These are phyloP conservation scores for Pyrenophora teres DNA, from an alignment of 2,329 filamentous ascomycete species.

Conservation along the genomic window DNA sequence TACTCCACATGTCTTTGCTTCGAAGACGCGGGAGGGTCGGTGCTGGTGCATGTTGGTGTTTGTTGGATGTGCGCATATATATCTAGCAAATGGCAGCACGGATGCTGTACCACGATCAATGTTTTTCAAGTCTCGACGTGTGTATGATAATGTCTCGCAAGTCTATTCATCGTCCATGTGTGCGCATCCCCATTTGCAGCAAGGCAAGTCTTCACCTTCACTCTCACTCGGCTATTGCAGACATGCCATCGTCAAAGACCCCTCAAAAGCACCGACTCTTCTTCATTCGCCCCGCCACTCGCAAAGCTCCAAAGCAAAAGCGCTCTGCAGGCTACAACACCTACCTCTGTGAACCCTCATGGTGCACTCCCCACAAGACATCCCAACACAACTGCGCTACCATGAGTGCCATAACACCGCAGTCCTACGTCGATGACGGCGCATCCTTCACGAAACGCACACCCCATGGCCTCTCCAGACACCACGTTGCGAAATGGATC, in stretches of 20 bases:
- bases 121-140: not conserved
- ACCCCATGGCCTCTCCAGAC: constrained; percentile 6
- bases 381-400: not conserved
- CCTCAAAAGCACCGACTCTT: not conserved
- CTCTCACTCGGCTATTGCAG: not conserved
- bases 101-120: constrained; percentile 15
- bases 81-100: constrained; percentile 15
- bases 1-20: not conserved
- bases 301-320: not conserved
- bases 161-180: not conserved
- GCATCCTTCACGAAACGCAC: constrained; percentile 21
- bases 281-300: constrained; percentile 8
- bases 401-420: constrained; percentile 23
- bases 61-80: constrained; percentile 16
- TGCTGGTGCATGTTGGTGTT: constrained; percentile 11
- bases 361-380: not conserved
- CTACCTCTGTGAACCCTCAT: not conserved
- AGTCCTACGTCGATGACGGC: constrained; percentile 35
- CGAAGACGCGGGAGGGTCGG: constrained; percentile 2
- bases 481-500: constrained; percentile 21
- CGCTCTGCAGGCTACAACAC: not conserved
- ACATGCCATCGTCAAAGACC: constrained; percentile 4
- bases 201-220: constrained; percentile 6
- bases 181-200: not conserved
- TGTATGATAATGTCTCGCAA: not conserved